Conservation (phyloP, 805 yeast species). For the Myxozyma mucilagina region DNA sequence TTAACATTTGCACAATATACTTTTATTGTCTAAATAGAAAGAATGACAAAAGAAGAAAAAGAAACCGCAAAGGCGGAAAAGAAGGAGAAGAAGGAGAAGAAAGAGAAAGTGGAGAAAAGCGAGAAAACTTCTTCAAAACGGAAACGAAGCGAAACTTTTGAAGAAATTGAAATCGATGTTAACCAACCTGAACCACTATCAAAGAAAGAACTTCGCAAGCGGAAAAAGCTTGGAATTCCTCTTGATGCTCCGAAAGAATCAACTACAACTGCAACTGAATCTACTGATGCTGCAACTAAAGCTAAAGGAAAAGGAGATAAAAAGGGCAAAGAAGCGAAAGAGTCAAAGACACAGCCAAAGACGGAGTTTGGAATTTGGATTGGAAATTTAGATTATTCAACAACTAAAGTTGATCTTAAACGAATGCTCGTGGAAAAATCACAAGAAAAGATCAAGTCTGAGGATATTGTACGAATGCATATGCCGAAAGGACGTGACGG, state of each 20-base stretch:
- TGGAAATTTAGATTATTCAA: conserved; percentile 86
- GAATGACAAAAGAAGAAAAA: background rate
- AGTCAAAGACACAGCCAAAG: conserved; percentile 25
- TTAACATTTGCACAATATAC: background rate
- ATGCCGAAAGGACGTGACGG: conserved; percentile 66
- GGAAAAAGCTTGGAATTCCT: conserved; percentile 47
- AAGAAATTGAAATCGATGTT: conserved; percentile 47
- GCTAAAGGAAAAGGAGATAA: conserved; percentile 3
- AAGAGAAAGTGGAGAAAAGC: too few relatives aligned
- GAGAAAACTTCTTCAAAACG: conserved; percentile 11
- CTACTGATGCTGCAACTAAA: conserved; percentile 32
- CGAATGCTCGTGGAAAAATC: conserved; percentile 67
- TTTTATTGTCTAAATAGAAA: background rate
- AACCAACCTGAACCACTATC: conserved; percentile 76
- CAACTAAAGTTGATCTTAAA: conserved; percentile 69
- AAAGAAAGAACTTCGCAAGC: conserved; percentile 82
- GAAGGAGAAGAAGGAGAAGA: background rate
- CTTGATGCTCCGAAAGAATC: conserved; percentile 40
- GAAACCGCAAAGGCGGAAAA: background rate
- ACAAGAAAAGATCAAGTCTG: conserved; percentile 46
- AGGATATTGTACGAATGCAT: conserved; percentile 71
- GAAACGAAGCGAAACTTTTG: conserved; percentile 28
- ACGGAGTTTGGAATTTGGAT: conserved; percentile 85
- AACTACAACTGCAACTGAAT: conserved; percentile 42
- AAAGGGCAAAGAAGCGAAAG: background rate